These are phyloP conservation scores for Ceratobasidium sp. DNA, from an alignment of 1,284 basidiomycete genomes.

Conservation along the genomic window DNA sequence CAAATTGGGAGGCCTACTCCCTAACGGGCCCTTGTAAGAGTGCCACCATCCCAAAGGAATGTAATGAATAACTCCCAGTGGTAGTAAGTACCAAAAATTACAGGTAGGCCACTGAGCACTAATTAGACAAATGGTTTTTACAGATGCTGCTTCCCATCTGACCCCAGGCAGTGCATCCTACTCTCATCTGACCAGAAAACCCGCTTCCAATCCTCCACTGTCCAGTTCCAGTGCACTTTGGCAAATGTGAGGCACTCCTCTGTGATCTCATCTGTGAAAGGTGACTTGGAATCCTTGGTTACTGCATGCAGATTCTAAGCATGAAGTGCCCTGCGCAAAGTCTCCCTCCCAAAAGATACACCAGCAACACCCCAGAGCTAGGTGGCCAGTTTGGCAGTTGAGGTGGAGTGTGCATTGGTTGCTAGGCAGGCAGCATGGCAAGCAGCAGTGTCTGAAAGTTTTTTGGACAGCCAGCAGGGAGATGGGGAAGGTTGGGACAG, in stretches of 20 bases:
- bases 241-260: conserved; percentile 8
- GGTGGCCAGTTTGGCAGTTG: not conserved
- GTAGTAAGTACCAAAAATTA: too few species aligned
- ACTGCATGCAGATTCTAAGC: not conserved
- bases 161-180: conserved; percentile 18
- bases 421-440: not conserved
- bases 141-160: conserved; percentile 19
- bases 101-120: too few species aligned
- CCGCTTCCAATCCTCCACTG: conserved; percentile 5
- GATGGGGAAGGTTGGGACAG: not conserved
- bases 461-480: not conserved
- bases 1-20: too few species aligned
- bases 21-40: too few species aligned
- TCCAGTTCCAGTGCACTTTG: conserved; percentile 1
- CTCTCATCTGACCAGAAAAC: conserved; percentile 30
- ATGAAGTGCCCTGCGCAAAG: not conserved
- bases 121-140: too few species aligned
- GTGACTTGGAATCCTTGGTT: not conserved
- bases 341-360: not conserved
- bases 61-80: too few species aligned
- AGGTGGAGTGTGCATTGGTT: not conserved
- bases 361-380: not conserved
- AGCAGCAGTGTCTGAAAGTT: not conserved
- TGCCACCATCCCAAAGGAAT: too few species aligned
- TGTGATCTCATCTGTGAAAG: not conserved